Conservation (phyloP, 202 grass and related monocot species). For the Eragrostis tef region DNA sequence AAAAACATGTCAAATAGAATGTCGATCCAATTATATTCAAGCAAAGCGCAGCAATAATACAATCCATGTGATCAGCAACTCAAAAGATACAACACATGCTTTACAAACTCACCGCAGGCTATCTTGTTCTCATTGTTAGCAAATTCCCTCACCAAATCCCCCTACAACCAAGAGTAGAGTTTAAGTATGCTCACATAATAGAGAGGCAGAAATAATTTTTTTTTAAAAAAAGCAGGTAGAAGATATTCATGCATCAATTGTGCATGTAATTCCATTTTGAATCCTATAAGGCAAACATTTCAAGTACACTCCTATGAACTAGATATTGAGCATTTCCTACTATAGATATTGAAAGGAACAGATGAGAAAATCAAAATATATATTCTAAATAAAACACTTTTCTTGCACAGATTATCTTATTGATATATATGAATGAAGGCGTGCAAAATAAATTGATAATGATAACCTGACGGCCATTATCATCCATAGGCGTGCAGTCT, state of each 20-base stretch:
- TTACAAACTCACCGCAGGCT: constrained; percentile 75
- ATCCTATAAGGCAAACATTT: constrained; percentile 1
- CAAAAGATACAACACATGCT: constrained; percentile 8
- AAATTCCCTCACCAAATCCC: constrained; percentile 79
- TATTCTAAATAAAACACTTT: constrained; percentile 32
- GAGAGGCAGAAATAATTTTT: not conserved
- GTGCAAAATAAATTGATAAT: not conserved
- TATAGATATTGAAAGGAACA: not conserved
- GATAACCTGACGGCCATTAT: constrained; percentile 82
- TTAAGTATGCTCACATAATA: constrained; percentile 44
- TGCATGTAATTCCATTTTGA: constrained; percentile 22
- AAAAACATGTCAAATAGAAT: constrained; percentile 17
- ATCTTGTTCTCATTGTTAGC: constrained; percentile 76
- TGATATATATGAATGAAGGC: constrained; percentile 7
- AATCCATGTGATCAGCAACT: constrained; percentile 17
- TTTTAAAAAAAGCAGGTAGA: constrained; percentile 14
- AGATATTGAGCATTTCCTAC: not conserved
- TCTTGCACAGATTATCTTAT: constrained; percentile 35
- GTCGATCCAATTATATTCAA: not conserved
- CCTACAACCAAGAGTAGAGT: constrained; percentile 60
- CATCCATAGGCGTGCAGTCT: constrained; percentile 98
- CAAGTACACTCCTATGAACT: constrained; percentile 10
- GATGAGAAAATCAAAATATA: not conserved
- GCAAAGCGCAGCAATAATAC: not conserved
- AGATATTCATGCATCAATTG: constrained; percentile 16